A percentile compares a stretch with the other conserved stretches of the same genome.
Conservation (phyloP, 2,329 filamentous ascomycete species). For the Hypoxylon sp. region DNA sequence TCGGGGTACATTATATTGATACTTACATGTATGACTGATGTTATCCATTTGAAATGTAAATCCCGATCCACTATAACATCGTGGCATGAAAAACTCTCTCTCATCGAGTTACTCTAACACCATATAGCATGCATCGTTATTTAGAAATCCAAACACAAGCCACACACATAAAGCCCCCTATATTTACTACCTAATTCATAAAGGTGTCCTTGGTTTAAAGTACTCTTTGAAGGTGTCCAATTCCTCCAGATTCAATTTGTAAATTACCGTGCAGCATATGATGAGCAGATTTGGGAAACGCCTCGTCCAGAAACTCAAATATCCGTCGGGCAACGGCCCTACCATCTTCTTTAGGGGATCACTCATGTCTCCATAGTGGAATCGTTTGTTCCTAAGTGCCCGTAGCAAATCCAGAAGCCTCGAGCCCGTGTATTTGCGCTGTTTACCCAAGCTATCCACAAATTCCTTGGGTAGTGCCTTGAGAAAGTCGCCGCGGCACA, state of each 20-base stretch:
- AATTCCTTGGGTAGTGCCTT: constrained; percentile 82
- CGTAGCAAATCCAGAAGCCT: constrained; percentile 88
- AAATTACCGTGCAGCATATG: constrained; percentile 81
- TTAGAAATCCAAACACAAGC: neutral
- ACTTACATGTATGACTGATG: no score
- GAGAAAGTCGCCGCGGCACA: constrained; percentile 82
- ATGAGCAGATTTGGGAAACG: constrained; percentile 85
- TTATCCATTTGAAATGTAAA: neutral
- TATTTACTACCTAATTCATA: constrained; percentile 31
- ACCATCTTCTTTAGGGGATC: constrained; percentile 79
- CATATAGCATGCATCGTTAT: neutral
- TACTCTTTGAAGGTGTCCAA: constrained; percentile 80
- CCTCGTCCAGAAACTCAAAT: constrained; percentile 85
- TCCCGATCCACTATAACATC: neutral
- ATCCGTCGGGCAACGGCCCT: constrained; percentile 82
- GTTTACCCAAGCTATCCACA: constrained; percentile 90
- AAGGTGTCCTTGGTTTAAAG: constrained; percentile 59
- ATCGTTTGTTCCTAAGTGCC: constrained; percentile 94
- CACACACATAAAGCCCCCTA: neutral
- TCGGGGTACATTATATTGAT: no score
- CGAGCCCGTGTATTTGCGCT: constrained; percentile 92
- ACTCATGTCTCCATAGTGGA: constrained; percentile 97
- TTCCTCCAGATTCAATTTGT: constrained; percentile 73
- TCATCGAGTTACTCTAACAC: neutral
- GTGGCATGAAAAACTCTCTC: neutral